Conservation (phyloP, 352 stramenopile species). For the Pythium brachiatum region DNA sequence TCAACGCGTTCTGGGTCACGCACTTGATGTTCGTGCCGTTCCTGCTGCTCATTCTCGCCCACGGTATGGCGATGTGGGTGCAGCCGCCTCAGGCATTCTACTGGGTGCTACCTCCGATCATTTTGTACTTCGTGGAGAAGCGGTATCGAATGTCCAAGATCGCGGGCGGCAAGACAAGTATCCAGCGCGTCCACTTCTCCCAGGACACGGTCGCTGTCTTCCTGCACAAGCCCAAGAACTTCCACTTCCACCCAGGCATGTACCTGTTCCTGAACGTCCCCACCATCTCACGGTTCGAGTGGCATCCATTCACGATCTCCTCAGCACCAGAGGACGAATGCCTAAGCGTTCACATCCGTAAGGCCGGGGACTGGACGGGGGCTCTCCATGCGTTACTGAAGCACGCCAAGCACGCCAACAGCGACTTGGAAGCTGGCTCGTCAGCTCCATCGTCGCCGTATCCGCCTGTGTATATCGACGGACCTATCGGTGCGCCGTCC, state of each 20-base stretch:
- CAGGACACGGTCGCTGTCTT: slow-evolving; percentile 60
- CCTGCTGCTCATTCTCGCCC: slow-evolving; percentile 56
- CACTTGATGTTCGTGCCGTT: slow-evolving; percentile 71
- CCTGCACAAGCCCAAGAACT: slow-evolving; percentile 57
- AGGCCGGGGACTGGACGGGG: slow-evolving; percentile 64
- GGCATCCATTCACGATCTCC: slow-evolving; percentile 90
- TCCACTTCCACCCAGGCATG: slow-evolving; percentile 65
- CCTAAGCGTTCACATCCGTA: slow-evolving; percentile 68
- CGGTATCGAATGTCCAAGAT: slow-evolving; percentile 56
- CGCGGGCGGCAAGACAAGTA: slow-evolving; percentile 48
- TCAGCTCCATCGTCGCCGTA: slow-evolving; percentile 34
- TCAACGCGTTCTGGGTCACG: slow-evolving; percentile 67
- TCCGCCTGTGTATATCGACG: slow-evolving; percentile 54
- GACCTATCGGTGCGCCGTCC: slow-evolving; percentile 51
- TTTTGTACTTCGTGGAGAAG: slow-evolving; percentile 65
- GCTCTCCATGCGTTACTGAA: slow-evolving; percentile 47
- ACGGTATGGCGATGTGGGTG: slow-evolving; percentile 68
- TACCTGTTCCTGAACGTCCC: slow-evolving; percentile 87
- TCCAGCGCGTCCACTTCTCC: slow-evolving; percentile 45
- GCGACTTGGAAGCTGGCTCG: slow-evolving; percentile 35
- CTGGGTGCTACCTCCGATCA: slow-evolving; percentile 52
- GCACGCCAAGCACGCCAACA: slow-evolving; percentile 30
- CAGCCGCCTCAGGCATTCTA: slow-evolving; percentile 45
- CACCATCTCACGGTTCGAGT: slow-evolving; percentile 70
- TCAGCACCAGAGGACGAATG: slow-evolving; percentile 70